Evolutionary conservation across 768 basidiomycete genomes (phyloP), one percentile per base, ranked within the genome.

Genomic region (Lanmaoa rubissima): DNA sequence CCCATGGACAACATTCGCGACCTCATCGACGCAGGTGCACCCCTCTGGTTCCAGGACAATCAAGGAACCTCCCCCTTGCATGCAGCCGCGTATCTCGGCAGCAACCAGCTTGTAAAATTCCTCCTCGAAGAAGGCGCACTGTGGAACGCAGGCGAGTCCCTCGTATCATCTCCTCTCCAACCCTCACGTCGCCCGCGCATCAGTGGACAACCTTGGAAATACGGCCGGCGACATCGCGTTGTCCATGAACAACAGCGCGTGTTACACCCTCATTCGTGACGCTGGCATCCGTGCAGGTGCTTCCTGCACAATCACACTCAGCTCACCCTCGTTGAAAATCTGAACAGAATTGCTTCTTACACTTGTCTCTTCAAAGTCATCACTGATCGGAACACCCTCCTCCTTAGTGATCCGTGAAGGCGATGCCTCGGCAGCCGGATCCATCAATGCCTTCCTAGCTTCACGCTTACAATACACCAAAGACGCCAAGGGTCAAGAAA

Each of bases 221-320:
- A 96, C 93, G 9, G 92, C 97, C 1, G 94, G 87, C 10, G 96
- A 98, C 63, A 83, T 98, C 49, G 89, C 94, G 12, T 76, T 94
- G 32, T 96, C 94, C 9, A 80, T 90, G 71, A 95, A 96, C 63
- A 82, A 94, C 63, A 73, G 76, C 54, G 74, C 75, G 39, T 86
- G 86, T 16, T 98, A 98, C 71, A 81, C 76, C 21, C 66, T 84
- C 50, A 89, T 99, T 47, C 83, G 92, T n/a, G 88, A 96, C 73
- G 91, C 96, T 54, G 97, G 96, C 9, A 85, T 98, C 56, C 85
- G 96, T 55, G 81, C 90, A 74, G 94, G 95, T 92, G 60, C 78
- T 73, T 69, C 31, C 51, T 55, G 51, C 43, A 43, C 58, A 44
- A 17, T 36, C 35, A 32, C 21, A 46, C 54, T 44, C 31, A 42